Base-by-base conservation (phyloP, 176 grass and related monocot genomes). In the Tillandsia fasciculata region DNA sequence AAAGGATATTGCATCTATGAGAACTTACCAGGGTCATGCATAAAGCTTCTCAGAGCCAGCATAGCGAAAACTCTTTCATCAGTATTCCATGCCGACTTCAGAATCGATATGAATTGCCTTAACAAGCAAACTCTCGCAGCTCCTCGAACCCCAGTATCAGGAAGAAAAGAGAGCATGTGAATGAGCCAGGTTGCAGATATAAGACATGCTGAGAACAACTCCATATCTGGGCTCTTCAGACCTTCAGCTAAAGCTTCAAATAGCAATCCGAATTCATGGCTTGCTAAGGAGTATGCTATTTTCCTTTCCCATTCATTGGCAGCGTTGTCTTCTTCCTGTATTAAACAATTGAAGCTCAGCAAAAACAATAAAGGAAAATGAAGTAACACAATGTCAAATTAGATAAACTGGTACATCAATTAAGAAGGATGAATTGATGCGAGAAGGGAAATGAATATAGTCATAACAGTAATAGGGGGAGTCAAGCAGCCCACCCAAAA, bases 221-320 rank as follows among this genome's bases (percentile, higher is more conserved):
- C 87, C 13, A 69, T 29, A 63, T 72, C 86, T 66, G 77, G 83
- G 74, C 26, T 81, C 77, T 49, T 68, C 10, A 90, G 74, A 78
- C 87, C 82, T 9, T 83, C 83, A 12, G 83, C 79, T 10, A 90
- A 76, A 6, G 83, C 83, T 79, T 86, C 87, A 78, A 90, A 83
- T 17, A 86, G 63, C 64, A 90, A 68, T n/a, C 87, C 83, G 69
- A 90, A 90, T 63, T 90, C 87, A 77, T 90, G 87, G 75, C 87
- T 86, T 33, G 76, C 83, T 70, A 90, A 3, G 33, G 87, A 80
- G 63, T 81, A 90, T 1, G 83, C 87, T 48, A 79, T 53, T 79
- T 86, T 90, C 54, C 83, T 66, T 72, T 83, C 87, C 83, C 87
- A 90, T 2, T 86, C 87, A 2, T 72, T 68, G 3, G 64, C 80